These are phyloP conservation scores for Ganoderma lucidum DNA, from an alignment of 1,284 basidiomycete genomes.

Conservation along the genomic window DNA sequence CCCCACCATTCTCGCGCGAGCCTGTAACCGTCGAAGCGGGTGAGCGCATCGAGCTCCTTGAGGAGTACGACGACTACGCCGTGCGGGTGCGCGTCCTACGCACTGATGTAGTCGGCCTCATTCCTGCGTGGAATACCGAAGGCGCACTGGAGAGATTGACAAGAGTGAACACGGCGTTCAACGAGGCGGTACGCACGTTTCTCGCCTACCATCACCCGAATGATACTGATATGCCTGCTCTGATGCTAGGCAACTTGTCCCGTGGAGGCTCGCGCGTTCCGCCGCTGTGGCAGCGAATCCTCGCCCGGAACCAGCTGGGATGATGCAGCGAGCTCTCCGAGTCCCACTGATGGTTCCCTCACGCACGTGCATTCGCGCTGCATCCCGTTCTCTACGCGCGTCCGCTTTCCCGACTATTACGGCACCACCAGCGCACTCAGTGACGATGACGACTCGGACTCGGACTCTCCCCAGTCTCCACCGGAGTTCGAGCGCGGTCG, in stretches of 20 bases:
- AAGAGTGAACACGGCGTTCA: conserved; percentile 42
- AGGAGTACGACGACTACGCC: conserved; percentile 39
- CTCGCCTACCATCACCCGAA: not conserved
- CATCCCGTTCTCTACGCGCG: conserved; percentile 33
- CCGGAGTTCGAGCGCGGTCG: conserved; percentile 21
- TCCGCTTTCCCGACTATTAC: conserved; percentile 30
- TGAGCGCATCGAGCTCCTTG: conserved; percentile 38
- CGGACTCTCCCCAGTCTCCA: conserved; percentile 18
- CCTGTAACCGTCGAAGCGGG: conserved; percentile 37
- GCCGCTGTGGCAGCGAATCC: conserved; percentile 30
- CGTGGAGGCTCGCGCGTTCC: conserved; percentile 27
- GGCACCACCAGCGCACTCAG: conserved; percentile 24
- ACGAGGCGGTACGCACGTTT: conserved; percentile 42
- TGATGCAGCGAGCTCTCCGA: not conserved
- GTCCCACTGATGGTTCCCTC: conserved; percentile 15
- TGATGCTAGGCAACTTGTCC: conserved; percentile 35
- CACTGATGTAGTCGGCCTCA: conserved; percentile 35
- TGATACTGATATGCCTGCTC: not conserved
- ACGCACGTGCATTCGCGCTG: conserved; percentile 36
- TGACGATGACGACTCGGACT: conserved; percentile 24
- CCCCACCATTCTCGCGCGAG: conserved; percentile 38
- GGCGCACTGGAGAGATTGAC: conserved; percentile 41
- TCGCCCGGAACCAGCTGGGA: conserved; percentile 16
- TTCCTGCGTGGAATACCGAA: conserved; percentile 42
- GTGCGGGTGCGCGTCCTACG: conserved; percentile 37